These are phyloP conservation scores for Pichia rugopelliculosa DNA, from an alignment of 805 yeast genomes.

Conservation along the genomic window DNA sequence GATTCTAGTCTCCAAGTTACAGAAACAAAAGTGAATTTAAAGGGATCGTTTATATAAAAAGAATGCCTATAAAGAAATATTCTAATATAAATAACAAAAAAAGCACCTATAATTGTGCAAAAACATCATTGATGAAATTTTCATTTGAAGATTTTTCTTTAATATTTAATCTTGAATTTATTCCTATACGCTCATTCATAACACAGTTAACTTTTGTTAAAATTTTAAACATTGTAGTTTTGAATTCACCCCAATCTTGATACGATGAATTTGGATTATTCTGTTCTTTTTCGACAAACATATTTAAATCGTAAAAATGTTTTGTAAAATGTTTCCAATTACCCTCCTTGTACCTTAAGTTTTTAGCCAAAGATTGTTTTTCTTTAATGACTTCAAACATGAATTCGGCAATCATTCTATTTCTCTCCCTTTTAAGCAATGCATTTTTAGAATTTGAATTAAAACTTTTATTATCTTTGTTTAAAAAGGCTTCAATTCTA, in stretches of 20 bases:
- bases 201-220: conserved; percentile 8
- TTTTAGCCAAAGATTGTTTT: conserved; percentile 16
- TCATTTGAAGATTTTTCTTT: background rate
- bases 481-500: conserved; percentile 18
- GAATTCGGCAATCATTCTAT: conserved; percentile 22
- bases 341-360: conserved; percentile 18
- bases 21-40: too few species aligned
- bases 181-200: conserved; percentile 9
- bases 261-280: background rate
- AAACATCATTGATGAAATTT: conserved; percentile 10
- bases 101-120: conserved; percentile 3
- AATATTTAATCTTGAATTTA: conserved; percentile 1
- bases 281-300: conserved; percentile 10
- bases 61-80: too few species aligned
- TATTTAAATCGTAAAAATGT: conserved; percentile 10
- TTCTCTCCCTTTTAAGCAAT: conserved; percentile 19
- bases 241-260: conserved; percentile 15
- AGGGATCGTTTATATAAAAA: too few species aligned
- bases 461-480: conserved; percentile 19
- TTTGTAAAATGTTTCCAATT: conserved; percentile 19
- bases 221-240: conserved; percentile 9
- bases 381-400: conserved; percentile 19
- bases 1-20: too few species aligned
- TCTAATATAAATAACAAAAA: too few species aligned
- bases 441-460: conserved; percentile 22